phyloP scores from a whole-genome alignment of 1,284 basidiomycete genomes.

The Trametes polyzona region DNA sequence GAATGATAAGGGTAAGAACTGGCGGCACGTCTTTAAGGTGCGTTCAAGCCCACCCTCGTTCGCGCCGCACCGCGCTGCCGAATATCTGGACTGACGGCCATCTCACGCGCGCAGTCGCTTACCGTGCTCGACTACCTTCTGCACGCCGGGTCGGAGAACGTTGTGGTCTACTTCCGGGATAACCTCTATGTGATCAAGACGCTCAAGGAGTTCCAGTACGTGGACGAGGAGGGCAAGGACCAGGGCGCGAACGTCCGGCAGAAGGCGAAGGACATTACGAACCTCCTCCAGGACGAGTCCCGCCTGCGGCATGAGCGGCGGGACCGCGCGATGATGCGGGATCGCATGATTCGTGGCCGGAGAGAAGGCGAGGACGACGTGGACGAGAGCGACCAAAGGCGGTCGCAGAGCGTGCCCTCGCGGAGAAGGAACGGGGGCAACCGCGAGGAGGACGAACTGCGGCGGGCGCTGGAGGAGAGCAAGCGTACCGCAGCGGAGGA shows the following conservation, averaged over 20 bases:
- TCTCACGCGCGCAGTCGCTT: conserved; percentile 64
- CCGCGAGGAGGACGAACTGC: conserved; percentile 82
- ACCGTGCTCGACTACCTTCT: conserved; percentile 97
- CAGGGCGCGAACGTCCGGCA: conserved; percentile 98
- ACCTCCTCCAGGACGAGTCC: conserved; percentile 89
- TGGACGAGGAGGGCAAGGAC: conserved; percentile 96
- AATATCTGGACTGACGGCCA: too few relatives aligned
- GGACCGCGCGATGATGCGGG: conserved; percentile 89
- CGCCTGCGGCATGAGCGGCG: conserved; percentile 88
- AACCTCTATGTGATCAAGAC: conserved; percentile 99
- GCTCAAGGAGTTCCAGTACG: conserved; percentile 97
- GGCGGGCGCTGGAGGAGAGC: conserved; percentile 85
- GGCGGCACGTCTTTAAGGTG: conserved; percentile 99
- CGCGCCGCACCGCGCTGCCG: background rate
- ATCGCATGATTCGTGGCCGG: conserved; percentile 83
- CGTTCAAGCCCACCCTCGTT: conserved; percentile 27
- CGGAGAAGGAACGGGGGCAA: conserved; percentile 36
- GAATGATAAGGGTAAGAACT: conserved; percentile 99
- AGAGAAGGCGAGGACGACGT: conserved; percentile 56
- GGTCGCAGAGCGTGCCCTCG: conserved; percentile 44
- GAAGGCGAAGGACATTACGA: conserved; percentile 99
- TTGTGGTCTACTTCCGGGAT: conserved; percentile 98
- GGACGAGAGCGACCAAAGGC: conserved; percentile 47
- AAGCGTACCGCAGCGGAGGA: conserved; percentile 81
- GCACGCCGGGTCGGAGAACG: conserved; percentile 97